These are phyloP conservation scores for Hypsizygus marmoreus DNA, from an alignment of 768 basidiomycete genomes.

Conservation along the genomic window DNA sequence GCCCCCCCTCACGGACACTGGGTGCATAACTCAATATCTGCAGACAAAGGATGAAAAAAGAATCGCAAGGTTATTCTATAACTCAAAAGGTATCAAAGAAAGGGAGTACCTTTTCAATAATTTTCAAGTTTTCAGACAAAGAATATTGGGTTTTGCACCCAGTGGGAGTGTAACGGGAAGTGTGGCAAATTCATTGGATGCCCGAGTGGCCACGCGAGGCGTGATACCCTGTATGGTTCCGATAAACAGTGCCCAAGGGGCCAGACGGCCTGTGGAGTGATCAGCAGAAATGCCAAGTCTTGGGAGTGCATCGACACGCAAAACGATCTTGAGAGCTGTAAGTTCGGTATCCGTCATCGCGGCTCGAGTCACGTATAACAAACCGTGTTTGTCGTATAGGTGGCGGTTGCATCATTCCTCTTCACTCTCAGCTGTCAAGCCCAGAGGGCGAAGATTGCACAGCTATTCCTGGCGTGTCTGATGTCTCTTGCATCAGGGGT, in stretches of 20 bases:
- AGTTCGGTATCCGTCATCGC: conserved; percentile 20
- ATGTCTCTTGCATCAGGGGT: conserved; percentile 48
- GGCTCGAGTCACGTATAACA: background rate
- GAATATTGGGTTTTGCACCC: conserved; percentile 14
- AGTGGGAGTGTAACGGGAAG: conserved; percentile 48
- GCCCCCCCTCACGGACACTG: too few species aligned
- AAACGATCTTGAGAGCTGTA: conserved; percentile 55
- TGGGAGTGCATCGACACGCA: conserved; percentile 54
- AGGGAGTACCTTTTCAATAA: too few species aligned
- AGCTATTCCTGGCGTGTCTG: conserved; percentile 45
- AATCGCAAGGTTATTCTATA: background rate
- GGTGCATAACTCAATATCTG: too few species aligned
- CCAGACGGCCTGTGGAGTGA: conserved; percentile 44
- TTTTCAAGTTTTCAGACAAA: background rate
- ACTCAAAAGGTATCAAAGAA: too few species aligned
- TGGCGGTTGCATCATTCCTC: conserved; percentile 46
- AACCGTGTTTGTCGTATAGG: conserved; percentile 28
- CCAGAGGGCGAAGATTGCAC: conserved; percentile 50
- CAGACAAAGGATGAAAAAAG: too few species aligned
- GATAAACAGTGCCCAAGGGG: conserved; percentile 38
- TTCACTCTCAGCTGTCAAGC: conserved; percentile 25
- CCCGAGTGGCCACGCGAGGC: conserved; percentile 34
- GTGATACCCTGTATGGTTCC: conserved; percentile 25
- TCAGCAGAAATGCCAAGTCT: conserved; percentile 34
- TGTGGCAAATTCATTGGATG: conserved; percentile 39